Conservation (phyloP, 2,329 filamentous ascomycete species). For the Aspergillus proliferans region DNA sequence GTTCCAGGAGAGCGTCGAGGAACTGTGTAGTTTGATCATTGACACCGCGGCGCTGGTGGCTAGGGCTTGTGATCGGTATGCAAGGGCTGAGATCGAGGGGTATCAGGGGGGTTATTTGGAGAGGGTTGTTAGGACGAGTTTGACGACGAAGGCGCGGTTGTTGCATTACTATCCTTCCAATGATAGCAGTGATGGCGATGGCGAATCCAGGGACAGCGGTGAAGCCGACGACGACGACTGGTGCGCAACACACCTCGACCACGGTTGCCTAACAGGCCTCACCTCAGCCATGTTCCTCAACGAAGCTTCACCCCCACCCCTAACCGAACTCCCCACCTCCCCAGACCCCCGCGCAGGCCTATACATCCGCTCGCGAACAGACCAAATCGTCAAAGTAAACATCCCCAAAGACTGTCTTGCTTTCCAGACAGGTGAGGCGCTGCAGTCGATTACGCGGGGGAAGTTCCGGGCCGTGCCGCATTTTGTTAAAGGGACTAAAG, state of each 20-base stretch:
- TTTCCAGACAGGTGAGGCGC: conserved; percentile 90
- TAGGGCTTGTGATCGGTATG: conserved; percentile 81
- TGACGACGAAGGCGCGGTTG: conserved; percentile 82
- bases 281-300: conserved; percentile 97
- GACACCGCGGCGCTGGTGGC: conserved; percentile 85
- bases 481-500: conserved; percentile 74
- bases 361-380: conserved; percentile 86
- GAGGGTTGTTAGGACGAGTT: conserved; percentile 75
- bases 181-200: not conserved
- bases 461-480: conserved; percentile 92
- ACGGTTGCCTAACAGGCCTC: conserved; percentile 87
- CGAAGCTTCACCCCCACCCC: conserved; percentile 49
- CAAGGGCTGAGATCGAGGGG: conserved; percentile 66
- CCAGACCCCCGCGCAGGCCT: conserved; percentile 81
- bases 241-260: conserved; percentile 75
- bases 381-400: conserved; percentile 78
- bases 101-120: conserved; percentile 79
- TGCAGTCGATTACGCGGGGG: conserved; percentile 86
- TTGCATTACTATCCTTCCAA: conserved; percentile 78
- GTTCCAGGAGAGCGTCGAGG: conserved; percentile 66
- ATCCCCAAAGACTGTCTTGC: conserved; percentile 89
- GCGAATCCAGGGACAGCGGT: conserved; percentile 22
- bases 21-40: conserved; percentile 77
- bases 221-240: conserved; percentile 84
- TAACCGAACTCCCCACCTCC: conserved; percentile 66